phyloP scores from a whole-genome alignment of 192 early-diverging fungal genomes.

The Entomortierella chlamydospora region DNA sequence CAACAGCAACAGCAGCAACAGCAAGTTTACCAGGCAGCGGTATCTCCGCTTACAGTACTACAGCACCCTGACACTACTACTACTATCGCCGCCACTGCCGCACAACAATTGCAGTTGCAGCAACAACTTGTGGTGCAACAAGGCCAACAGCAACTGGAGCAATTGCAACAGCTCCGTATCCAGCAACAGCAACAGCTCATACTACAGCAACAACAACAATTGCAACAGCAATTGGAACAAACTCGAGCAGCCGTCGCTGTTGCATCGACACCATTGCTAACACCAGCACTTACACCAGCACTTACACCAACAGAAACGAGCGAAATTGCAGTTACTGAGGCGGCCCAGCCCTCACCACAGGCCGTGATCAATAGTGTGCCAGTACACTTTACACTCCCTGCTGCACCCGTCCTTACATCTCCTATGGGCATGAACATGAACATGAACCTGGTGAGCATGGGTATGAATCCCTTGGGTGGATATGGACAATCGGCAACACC shows the following conservation, averaged over 20 bases:
- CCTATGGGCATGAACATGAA: conserved; percentile 25
- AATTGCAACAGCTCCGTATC: conserved; percentile 27
- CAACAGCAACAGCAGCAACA: conserved; percentile 15
- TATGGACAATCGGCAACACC: background rate
- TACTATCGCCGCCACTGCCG: background rate
- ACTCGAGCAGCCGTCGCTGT: conserved; percentile 14
- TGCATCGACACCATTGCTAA: background rate
- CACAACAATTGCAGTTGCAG: conserved; percentile 7
- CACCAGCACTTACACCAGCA: conserved; percentile 6
- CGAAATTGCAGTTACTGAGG: too few relatives aligned
- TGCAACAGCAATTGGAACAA: conserved; percentile 44
- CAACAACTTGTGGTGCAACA: conserved; percentile 10
- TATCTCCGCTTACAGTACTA: conserved; percentile 12
- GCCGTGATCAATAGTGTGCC: conserved; percentile 7
- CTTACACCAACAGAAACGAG: too few relatives aligned
- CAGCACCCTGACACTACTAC: conserved; percentile 9
- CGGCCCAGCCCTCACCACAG: too few relatives aligned
- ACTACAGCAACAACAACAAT: conserved; percentile 33
- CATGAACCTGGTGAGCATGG: conserved; percentile 27
- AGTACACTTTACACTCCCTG: conserved; percentile 12
- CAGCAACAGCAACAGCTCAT: conserved; percentile 38
- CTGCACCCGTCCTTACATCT: conserved; percentile 29
- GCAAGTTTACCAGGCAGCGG: background rate
- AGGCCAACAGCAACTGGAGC: conserved; percentile 20
- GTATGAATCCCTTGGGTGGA: conserved; percentile 13